Conservation (phyloP, 345 rosid genomes). For the Eucalyptus victrix region DNA sequence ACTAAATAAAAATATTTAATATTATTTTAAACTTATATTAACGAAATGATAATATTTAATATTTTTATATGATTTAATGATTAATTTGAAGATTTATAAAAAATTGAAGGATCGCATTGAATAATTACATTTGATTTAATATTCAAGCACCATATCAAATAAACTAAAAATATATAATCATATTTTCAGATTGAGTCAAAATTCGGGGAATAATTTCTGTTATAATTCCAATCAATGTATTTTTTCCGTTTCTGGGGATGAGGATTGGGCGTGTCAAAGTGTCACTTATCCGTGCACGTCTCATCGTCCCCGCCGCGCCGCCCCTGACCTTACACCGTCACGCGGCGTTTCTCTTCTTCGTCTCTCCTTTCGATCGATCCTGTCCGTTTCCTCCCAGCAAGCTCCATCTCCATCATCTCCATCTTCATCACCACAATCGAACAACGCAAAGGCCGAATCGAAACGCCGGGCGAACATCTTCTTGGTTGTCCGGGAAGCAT, state of each 20-base stretch:
- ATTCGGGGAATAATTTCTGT: too few species aligned
- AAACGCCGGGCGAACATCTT: not conserved
- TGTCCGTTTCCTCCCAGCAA: not conserved
- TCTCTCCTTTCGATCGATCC: not conserved
- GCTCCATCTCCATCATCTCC: not conserved
- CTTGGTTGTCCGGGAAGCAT: not conserved
- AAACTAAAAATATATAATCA: too few species aligned
- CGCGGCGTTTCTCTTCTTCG: not conserved
- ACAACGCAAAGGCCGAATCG: too few species aligned
- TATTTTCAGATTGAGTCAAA: too few species aligned
- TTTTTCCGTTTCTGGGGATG: not conserved
- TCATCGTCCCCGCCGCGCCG: not conserved
- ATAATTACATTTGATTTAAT: too few species aligned
- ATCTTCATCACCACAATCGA: not conserved
- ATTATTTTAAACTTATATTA: rapidly evolving
- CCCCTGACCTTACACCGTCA: not conserved
- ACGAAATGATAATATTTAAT: rapidly evolving
- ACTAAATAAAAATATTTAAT: too few species aligned
- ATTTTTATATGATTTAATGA: rapidly evolving
- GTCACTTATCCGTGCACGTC: not conserved
- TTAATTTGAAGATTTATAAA: too few species aligned
- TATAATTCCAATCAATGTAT: not conserved
- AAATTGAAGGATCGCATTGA: rapidly evolving
- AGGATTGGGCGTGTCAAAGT: not conserved
- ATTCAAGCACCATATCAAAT: rapidly evolving